These are phyloP conservation scores for Echeveria elegans DNA, from an alignment of 164 flowering plant species.

Conservation along the genomic window DNA sequence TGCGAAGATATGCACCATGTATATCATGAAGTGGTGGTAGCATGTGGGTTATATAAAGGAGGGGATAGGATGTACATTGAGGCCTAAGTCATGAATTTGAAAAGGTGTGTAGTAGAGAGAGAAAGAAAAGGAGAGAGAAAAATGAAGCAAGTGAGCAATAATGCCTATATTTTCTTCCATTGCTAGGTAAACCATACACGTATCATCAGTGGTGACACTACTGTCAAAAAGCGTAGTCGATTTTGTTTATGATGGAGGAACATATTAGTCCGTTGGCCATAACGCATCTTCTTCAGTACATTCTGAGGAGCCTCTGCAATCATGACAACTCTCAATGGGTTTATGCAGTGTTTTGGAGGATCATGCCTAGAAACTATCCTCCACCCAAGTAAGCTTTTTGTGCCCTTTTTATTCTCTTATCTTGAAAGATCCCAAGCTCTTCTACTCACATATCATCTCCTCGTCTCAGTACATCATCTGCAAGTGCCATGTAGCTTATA, in stretches of 20 bases:
- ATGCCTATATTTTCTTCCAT: neutral
- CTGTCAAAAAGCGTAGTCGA: constrained; percentile 5
- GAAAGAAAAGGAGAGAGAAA: neutral
- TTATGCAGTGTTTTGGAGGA: constrained; percentile 97
- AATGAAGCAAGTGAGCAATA: neutral
- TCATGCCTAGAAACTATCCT: constrained; percentile 92
- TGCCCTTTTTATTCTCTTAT: neutral
- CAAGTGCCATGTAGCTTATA: neutral
- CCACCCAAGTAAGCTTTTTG: constrained; percentile 75
- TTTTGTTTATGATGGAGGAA: constrained; percentile 50
- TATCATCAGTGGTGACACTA: neutral
- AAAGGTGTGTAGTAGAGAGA: constrained; percentile 4
- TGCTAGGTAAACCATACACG: neutral
- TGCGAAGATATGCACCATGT: constrained; percentile 3
- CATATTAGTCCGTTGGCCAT: constrained; percentile 66
- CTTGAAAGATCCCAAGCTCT: neutral
- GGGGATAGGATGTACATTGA: neutral
- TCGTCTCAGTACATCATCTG: neutral
- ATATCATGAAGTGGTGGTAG: neutral
- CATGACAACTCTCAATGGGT: constrained; percentile 90
- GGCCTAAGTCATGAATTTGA: neutral
- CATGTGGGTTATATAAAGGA: constrained; percentile 4
- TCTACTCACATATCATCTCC: neutral
- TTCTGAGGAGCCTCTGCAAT: constrained; percentile 79
- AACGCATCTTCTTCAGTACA: constrained; percentile 93